Evolutionary conservation across 2,329 filamentous ascomycete genomes (phyloP).

Genomic region (Lasiodiplodia citricola): DNA sequence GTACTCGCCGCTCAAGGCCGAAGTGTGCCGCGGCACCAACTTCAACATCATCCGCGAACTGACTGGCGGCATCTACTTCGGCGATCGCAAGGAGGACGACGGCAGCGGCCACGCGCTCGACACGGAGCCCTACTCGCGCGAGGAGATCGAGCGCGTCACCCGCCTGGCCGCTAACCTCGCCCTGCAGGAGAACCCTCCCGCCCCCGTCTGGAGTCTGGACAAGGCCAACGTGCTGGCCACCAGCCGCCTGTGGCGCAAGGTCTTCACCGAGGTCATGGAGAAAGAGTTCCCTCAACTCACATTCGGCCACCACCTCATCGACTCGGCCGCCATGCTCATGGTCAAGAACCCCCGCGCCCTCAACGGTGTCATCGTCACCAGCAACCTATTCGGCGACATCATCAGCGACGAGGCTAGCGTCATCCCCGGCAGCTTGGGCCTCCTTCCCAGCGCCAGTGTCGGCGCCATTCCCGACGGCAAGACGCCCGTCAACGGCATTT

Average conservation of each 20-base stretch:
- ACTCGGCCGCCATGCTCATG: constrained; percentile 97
- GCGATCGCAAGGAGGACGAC: constrained; percentile 81
- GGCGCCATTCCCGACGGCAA: constrained; percentile 86
- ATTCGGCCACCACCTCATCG: constrained; percentile 88
- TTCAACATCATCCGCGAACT: constrained; percentile 92
- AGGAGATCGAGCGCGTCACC: constrained; percentile 87
- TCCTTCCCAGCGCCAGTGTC: constrained; percentile 86
- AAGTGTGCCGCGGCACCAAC: constrained; percentile 84
- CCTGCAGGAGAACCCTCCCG: constrained; percentile 73
- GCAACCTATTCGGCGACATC: constrained; percentile 95
- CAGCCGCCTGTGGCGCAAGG: constrained; percentile 85
- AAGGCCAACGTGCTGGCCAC: constrained; percentile 97
- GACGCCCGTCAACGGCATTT: constrained; percentile 87
- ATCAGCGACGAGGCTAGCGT: constrained; percentile 94
- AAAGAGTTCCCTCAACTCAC: constrained; percentile 88
- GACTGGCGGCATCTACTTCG: constrained; percentile 95
- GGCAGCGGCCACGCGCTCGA: constrained; percentile 78
- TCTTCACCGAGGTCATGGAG: constrained; percentile 81
- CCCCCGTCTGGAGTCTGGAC: constrained; percentile 84
- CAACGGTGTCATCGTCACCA: constrained; percentile 90
- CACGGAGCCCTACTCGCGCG: constrained; percentile 82
- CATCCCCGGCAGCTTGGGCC: constrained; percentile 87
- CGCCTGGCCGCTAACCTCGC: constrained; percentile 83
- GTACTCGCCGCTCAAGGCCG: constrained; percentile 83
- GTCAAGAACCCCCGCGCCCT: constrained; percentile 88